Base-by-base conservation (phyloP, 352 stramenopile genomes). In the Globisporangium recalcitrans region DNA sequence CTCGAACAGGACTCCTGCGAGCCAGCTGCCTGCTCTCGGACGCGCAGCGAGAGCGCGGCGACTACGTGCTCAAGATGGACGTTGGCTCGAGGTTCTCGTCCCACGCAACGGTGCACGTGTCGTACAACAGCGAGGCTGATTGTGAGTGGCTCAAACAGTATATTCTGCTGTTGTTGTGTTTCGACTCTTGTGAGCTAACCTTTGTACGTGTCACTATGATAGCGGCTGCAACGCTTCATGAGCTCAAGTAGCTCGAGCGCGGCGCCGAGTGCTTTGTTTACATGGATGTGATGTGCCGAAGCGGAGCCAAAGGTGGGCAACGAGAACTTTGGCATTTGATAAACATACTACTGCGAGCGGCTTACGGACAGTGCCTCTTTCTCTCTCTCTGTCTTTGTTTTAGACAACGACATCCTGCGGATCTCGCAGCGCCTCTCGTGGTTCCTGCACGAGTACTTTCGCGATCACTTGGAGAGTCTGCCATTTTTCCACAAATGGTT, bases 241-340 rank as follows among this genome's bases (percentile, higher is more conserved):
- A 90, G 34, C 68, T 91, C 9, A 87, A 87, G 60, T 91, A 90
- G 46, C 69, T 88, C 9, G 76, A 90, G 46, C 75, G 78, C 14
- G 82, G 74, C 0, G 82, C 82, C 26, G 78, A 91, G 46, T 91
- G 82, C 51, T 91, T 90, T 42, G 6, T 81, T 9, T 90, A 85
- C 40, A 3, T 90, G 7, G 82, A 91, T 62, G 53, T 91, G 7
- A 44, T 72, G 14, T 88, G 77, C 51, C 74, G 71, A 31, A 74
- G 55, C 29, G 73, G 82, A 42, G 78, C 75, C 1, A 77, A 79
- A 75, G 77, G 81, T 90, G 48, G n/a, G 31, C 46, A 31, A 40
- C 40, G 13, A 26, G 38, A 44, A 14, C 16, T 9, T 54, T 16
- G 8, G 4, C 6, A 13, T 31, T n/a, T 44, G 1, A 0, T 4